Evolutionary conservation across 2,329 filamentous ascomycete species (phyloP).

Genomic region (Lasiodiplodia sp.): DNA sequence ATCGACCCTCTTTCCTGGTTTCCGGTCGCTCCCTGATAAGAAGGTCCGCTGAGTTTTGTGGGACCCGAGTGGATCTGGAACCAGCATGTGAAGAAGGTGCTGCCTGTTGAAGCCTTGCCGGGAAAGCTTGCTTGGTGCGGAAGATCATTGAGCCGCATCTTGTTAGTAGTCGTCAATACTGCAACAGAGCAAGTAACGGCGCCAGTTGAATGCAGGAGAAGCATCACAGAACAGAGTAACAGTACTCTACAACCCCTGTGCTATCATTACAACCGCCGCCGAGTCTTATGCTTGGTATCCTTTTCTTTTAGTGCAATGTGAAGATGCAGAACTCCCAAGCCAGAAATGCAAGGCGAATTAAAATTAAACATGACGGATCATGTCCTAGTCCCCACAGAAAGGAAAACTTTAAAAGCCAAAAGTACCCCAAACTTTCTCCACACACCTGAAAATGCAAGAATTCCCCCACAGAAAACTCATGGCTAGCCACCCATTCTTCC

Average conservation of each 20-base stretch:
- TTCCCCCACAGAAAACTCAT: neutral
- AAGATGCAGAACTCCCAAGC: conserved; percentile 9
- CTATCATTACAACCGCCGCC: conserved; percentile 9
- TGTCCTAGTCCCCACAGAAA: neutral
- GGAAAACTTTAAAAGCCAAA: neutral
- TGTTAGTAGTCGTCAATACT: neutral
- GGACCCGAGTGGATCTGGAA: neutral
- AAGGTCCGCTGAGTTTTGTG: neutral
- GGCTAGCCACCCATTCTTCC: neutral
- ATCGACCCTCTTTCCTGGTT: neutral
- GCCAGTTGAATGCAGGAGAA: neutral
- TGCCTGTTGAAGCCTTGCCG: neutral
- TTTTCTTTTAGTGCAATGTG: neutral
- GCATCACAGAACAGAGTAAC: neutral
- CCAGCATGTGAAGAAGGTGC: neutral
- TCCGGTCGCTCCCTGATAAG: conserved; percentile 1
- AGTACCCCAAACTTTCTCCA: neutral
- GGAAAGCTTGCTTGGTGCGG: neutral
- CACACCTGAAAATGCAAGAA: conserved; percentile 23
- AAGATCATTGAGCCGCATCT: neutral
- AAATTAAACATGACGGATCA: neutral
- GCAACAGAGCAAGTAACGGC: too few relatives aligned
- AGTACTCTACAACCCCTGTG: neutral
- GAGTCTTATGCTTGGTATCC: conserved; percentile 4
- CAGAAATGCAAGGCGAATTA: neutral